phyloP scores from a whole-genome alignment of 2,329 filamentous ascomycete species.

The Ophiostoma pallidulum region DNA sequence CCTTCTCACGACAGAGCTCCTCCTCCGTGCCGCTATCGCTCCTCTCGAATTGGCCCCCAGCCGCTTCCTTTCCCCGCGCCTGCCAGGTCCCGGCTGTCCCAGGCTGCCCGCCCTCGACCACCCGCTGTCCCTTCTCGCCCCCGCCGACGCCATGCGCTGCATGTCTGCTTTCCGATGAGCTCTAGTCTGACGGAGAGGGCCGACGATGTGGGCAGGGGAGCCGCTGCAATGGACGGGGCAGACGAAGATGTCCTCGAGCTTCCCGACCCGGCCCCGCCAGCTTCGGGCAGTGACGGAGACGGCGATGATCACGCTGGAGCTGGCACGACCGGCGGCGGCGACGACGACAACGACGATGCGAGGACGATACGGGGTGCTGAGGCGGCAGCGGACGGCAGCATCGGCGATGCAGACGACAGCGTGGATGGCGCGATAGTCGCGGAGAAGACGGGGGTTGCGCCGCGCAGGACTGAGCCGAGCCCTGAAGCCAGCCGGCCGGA shows the following conservation, averaged over 20 bases:
- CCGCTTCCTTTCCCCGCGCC: neutral
- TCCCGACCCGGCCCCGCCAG: neutral
- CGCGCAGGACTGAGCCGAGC: too few relatives aligned
- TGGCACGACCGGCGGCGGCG: too few relatives aligned
- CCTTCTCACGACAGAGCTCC: neutral
- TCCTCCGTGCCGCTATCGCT: neutral
- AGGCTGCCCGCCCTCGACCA: neutral
- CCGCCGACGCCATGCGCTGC: constrained; percentile 16
- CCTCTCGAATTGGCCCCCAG: neutral
- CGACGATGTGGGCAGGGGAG: constrained; percentile 10
- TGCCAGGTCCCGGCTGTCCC: neutral
- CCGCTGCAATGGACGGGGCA: constrained; percentile 1
- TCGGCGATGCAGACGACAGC: neutral
- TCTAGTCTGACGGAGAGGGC: constrained; percentile 17
- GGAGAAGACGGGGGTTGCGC: too few relatives aligned
- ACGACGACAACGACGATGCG: constrained; percentile 32
- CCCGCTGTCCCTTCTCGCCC: neutral
- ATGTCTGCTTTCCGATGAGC: constrained; percentile 16
- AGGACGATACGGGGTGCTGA: constrained; percentile 32
- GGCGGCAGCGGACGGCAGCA: constrained; percentile 20
- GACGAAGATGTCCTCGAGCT: constrained; percentile 16
- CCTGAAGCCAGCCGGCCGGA: constrained; percentile 27
- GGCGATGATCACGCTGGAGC: constrained; percentile 18
- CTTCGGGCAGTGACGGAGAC: neutral
- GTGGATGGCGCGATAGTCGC: neutral